phyloP scores from a whole-genome alignment of 1,139 yeast species.

The Blastobotrys arbuscula region DNA sequence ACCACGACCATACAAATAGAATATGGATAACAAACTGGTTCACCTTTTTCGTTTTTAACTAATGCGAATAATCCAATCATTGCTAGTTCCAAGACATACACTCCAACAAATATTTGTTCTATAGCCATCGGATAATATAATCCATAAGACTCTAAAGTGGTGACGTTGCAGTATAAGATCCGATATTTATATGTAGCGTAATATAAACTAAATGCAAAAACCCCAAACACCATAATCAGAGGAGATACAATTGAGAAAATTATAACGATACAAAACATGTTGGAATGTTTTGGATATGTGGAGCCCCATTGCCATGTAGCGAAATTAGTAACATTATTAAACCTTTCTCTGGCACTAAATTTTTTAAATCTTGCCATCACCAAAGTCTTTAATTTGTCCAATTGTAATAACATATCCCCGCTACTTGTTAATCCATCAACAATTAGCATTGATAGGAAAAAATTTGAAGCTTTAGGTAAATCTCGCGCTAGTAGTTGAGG shows the following conservation, averaged over 20 bases:
- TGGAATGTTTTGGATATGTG: constrained; percentile 66
- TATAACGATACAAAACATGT: constrained; percentile 69
- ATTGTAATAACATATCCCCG: constrained; percentile 37
- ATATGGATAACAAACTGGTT: constrained; percentile 13
- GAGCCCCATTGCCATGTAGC: constrained; percentile 68
- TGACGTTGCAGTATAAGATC: constrained; percentile 44
- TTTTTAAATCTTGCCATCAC: constrained; percentile 24
- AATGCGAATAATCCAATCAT: constrained; percentile 68
- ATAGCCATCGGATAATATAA: constrained; percentile 66
- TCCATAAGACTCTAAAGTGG: constrained; percentile 63
- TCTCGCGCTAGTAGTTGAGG: constrained; percentile 68
- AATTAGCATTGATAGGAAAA: constrained; percentile 68
- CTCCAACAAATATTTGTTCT: constrained; percentile 68
- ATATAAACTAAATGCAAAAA: constrained; percentile 52
- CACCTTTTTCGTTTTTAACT: constrained; percentile 34
- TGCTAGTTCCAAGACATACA: constrained; percentile 74
- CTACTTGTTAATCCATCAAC: constrained; percentile 68
- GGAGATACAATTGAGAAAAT: constrained; percentile 78
- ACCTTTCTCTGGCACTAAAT: constrained; percentile 39
- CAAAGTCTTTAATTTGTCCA: constrained; percentile 30
- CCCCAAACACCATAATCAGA: constrained; percentile 57
- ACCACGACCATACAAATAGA: constrained; percentile 9
- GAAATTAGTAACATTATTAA: constrained; percentile 24
- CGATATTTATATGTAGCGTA: constrained; percentile 62
- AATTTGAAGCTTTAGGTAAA: constrained; percentile 75